Conservation (phyloP, 148 eudicot species). For the Spergularia bocconei region DNA sequence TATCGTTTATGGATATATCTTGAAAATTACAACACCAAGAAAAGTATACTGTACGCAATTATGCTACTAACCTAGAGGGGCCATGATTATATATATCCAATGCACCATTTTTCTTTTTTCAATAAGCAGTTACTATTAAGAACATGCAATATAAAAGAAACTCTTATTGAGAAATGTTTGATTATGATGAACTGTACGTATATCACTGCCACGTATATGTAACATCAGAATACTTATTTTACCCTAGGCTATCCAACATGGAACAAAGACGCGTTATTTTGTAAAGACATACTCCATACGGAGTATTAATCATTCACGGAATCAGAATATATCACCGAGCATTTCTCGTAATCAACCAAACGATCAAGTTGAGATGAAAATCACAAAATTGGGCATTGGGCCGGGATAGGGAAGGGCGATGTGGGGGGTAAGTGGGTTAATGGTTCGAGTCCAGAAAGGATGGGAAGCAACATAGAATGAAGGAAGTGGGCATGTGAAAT, state of each 20-base stretch:
- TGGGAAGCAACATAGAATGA: neutral
- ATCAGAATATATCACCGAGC: too few species aligned
- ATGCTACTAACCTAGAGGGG: neutral
- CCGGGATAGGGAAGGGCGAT: slow-evolving; percentile 24
- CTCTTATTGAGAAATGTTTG: too few species aligned
- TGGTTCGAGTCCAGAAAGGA: slow-evolving; percentile 22
- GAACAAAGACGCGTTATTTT: too few species aligned
- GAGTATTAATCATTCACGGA: too few species aligned
- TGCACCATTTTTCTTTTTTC: neutral
- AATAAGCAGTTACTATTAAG: too few species aligned
- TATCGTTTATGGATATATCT: slow-evolving; percentile 4
- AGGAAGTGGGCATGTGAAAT: slow-evolving; percentile 40
- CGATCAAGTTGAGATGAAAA: neutral
- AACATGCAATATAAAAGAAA: too few species aligned
- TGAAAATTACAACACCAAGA: slow-evolving; percentile 9
- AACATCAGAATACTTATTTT: too few species aligned
- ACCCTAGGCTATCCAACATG: too few species aligned
- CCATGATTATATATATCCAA: neutral
- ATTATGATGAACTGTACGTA: too few species aligned
- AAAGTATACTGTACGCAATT: neutral
- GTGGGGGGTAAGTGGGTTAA: slow-evolving; percentile 18
- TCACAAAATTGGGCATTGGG: slow-evolving; percentile 13
- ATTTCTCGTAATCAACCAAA: too few species aligned
- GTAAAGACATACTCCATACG: too few species aligned
- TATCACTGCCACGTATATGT: too few species aligned